Evolutionary conservation across 768 basidiomycete genomes (phyloP), one percentile per base, ranked within the genome.

Genomic region (Kondoa malvinella): DNA sequence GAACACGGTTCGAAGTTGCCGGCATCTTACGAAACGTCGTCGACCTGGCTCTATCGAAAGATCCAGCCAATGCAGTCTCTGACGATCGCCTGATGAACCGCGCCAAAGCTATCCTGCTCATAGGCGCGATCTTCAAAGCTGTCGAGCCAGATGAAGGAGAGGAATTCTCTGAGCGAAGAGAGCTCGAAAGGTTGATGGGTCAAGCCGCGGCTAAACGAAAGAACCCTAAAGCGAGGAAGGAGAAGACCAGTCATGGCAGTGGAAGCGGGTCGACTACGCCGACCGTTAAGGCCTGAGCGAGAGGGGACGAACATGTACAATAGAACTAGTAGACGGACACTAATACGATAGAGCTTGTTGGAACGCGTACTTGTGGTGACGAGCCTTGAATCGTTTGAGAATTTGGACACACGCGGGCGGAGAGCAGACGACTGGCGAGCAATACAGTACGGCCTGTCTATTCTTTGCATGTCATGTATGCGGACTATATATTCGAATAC

Each of bases 1-100:
- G 94, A 16, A 94, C 92, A 1, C 85, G 92, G 65, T 84, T 96
- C 75, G 95, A 99, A 78, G 91, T 97, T 56, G 83, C 87, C 26
- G 87, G 90, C 73, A 90, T 96, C 16, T 80, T 94, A 61, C 83
- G 90, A 64, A 86, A 89, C 80, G 83, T 80, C 25, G 69, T 67
- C 25, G 67, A 67, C 57, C 31, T 65, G 30, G 40, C 40, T 21
- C 40, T 50, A 21, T 50, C 40, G 40, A 50, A 50, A 21, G 40
- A 50, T 50, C 12, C 12, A 50, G 21, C 40, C 12, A 8, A 50
- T 50, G 8, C 40, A 50, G 40, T 50, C 40, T 50, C 40, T 8
- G 71, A 72, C 30, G 65, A 67, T 14, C 57, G 58, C 25, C 66
- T 87, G 76, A 92, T 89, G 82, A 89, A 88, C 66, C 69, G 77